A percentile compares a stretch with the other conserved stretches of the same genome.
Evolutionary conservation across 2,329 filamentous ascomycete genomes (phyloP).

Genomic region (Dothideomycetes sp.): DNA sequence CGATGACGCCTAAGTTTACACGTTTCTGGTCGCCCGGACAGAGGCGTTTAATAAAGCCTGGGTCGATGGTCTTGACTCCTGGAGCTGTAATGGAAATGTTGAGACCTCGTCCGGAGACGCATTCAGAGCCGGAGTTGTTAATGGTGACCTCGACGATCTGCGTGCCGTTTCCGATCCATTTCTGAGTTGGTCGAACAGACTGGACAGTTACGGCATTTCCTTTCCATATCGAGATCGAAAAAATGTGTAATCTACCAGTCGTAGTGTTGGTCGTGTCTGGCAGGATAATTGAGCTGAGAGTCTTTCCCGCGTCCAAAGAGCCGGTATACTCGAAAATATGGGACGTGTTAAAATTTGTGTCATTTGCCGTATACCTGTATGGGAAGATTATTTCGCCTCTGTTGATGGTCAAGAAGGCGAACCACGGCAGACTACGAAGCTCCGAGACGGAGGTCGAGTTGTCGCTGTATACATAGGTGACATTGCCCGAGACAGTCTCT

Average conservation of each 20-base stretch:
- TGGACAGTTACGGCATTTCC: constrained; percentile 15
- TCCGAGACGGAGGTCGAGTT: constrained; percentile 28
- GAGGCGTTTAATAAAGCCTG: constrained; percentile 21
- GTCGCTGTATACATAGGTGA: constrained; percentile 34
- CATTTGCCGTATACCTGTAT: constrained; percentile 28
- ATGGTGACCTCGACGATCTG: constrained; percentile 20
- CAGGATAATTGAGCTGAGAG: constrained; percentile 28
- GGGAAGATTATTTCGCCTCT: constrained; percentile 37
- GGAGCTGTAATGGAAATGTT: constrained; percentile 16
- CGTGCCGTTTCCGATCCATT: constrained; percentile 19
- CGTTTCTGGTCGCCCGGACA: constrained; percentile 21
- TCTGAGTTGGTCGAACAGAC: constrained; percentile 23
- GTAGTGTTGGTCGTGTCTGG: constrained; percentile 27
- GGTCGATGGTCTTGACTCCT: constrained; percentile 16
- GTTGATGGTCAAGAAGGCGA: constrained; percentile 33
- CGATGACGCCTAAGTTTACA: constrained; percentile 20
- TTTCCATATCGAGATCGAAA: constrained; percentile 18
- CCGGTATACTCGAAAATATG: constrained; percentile 37
- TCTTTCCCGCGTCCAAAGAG: constrained; percentile 26
- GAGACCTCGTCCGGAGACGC: constrained; percentile 15
- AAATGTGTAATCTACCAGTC: constrained; percentile 23
- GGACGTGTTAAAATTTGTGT: constrained; percentile 31
- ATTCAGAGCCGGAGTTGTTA: constrained; percentile 18
- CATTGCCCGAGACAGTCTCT: constrained; percentile 28
- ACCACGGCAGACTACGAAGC: constrained; percentile 34